These are phyloP conservation scores for Aspergillus homomorphus DNA, from an alignment of 495 filamentous ascomycete species.

Conservation along the genomic window DNA sequence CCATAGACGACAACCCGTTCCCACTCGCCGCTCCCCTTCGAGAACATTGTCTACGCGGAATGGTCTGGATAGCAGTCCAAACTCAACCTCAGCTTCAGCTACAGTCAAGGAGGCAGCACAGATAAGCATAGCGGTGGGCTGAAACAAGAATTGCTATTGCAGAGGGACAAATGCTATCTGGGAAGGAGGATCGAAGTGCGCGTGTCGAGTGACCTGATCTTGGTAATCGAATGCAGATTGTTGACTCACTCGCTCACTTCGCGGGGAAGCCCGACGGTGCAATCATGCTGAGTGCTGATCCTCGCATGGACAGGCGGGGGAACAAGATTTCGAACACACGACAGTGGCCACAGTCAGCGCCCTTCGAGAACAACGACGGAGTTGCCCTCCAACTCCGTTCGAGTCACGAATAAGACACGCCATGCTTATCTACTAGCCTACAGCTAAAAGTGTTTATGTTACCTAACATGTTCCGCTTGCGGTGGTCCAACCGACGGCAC, in stretches of 20 bases:
- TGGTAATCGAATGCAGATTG: background rate
- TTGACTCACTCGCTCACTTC: background rate
- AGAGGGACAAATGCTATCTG: background rate
- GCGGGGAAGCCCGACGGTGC: constrained; percentile 16
- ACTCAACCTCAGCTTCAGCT: background rate
- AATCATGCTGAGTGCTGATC: constrained; percentile 10
- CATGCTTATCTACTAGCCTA: constrained; percentile 13
- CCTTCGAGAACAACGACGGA: background rate
- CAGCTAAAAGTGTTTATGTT: constrained; percentile 18
- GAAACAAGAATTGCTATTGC: background rate
- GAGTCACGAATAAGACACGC: constrained; percentile 11
- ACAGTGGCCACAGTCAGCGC: background rate
- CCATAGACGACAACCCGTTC: background rate
- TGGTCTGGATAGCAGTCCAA: background rate
- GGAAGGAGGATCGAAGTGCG: background rate
- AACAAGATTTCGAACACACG: background rate
- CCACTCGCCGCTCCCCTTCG: background rate
- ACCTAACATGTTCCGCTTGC: constrained; percentile 22
- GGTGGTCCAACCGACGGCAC: constrained; percentile 12
- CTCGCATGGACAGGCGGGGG: background rate
- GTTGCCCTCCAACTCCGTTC: background rate
- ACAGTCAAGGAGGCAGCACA: background rate
- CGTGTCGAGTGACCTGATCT: background rate
- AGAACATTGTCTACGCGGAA: background rate
- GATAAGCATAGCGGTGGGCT: background rate